Conservation (phyloP, 306 rosid species). For the Carpinus viminea region DNA sequence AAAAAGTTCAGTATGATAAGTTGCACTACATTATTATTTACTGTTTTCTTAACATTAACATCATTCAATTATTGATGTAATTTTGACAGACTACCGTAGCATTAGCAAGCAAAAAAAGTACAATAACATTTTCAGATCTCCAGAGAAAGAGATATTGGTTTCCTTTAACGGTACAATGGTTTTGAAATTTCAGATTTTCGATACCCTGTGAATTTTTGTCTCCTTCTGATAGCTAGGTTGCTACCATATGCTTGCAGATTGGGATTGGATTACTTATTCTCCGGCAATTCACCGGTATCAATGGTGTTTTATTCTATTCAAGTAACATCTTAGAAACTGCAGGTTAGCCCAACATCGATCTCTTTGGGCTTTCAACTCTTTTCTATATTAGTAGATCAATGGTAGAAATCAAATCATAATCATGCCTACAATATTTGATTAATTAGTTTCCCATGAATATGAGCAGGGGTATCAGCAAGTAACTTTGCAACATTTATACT, state of each 20-base stretch:
- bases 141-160: slow-evolving; percentile 80
- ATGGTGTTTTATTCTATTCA: slow-evolving; percentile 81
- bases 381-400: slow-evolving; percentile 8
- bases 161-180: slow-evolving; percentile 62
- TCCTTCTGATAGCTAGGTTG: slow-evolving; percentile 13
- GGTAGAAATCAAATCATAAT: slow-evolving; percentile 17
- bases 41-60: slow-evolving; percentile 4
- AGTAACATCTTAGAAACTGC: slow-evolving; percentile 76
- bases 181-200: slow-evolving; percentile 11
- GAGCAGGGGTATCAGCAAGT: slow-evolving; percentile 69
- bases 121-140: slow-evolving; percentile 72
- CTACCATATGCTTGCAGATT: slow-evolving; percentile 43
- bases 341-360: slow-evolving; percentile 44
- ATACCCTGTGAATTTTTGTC: slow-evolving; percentile 7
- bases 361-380: slow-evolving; percentile 7
- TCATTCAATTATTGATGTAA: slow-evolving; percentile 18
- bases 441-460: background rate
- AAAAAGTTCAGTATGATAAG: slow-evolving; percentile 4
- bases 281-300: slow-evolving; percentile 79
- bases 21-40: slow-evolving; percentile 10
- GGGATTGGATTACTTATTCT: slow-evolving; percentile 78
- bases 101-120: slow-evolving; percentile 48
- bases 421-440: slow-evolving; percentile 15
- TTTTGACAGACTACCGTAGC: slow-evolving; percentile 60
- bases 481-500: slow-evolving; percentile 65